Percentiles rank a stretch among this genome's conserved stretches.
Conservation (phyloP, 164 flowering plant species). For the Nelumbo lutea region DNA sequence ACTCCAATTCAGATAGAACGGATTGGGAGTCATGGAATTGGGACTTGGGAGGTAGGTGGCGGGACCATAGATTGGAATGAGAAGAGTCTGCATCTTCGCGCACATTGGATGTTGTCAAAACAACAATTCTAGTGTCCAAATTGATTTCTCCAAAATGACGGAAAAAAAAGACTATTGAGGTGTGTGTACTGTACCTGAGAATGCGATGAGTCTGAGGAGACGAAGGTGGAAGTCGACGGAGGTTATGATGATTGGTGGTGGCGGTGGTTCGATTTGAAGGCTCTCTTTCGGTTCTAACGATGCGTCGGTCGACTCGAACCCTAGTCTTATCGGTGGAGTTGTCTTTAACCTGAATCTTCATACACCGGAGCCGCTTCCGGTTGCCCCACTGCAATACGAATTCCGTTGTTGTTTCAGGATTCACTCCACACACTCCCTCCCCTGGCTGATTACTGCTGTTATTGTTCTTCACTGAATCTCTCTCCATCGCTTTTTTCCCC, state of each 20-base stretch:
- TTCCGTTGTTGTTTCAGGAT: conserved; percentile 35
- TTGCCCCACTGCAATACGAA: conserved; percentile 84
- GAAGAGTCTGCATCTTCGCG: too few relatives aligned
- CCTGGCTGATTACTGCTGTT: conserved; percentile 8
- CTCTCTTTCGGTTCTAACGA: conserved; percentile 42
- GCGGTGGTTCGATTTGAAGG: conserved; percentile 3
- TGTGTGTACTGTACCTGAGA: conserved; percentile 43
- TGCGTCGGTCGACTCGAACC: conserved; percentile 53
- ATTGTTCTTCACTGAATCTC: conserved; percentile 25
- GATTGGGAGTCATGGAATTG: too few relatives aligned
- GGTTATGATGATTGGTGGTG: conserved; percentile 32
- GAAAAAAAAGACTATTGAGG: neutral
- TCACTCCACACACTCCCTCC: conserved; percentile 20
- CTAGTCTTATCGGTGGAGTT: conserved; percentile 33
- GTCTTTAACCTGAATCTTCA: conserved; percentile 57
- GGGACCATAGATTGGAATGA: too few relatives aligned
- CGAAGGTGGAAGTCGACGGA: conserved; percentile 41
- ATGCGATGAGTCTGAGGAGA: conserved; percentile 41
- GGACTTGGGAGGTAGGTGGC: too few relatives aligned
- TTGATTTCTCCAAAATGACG: too few relatives aligned
- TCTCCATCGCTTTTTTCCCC: conserved; percentile 24
- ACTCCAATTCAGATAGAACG: too few relatives aligned
- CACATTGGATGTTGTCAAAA: too few relatives aligned
- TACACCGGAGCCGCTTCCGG: conserved; percentile 72
- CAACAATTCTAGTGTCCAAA: too few relatives aligned